Evolutionary conservation across 2,329 filamentous ascomycete genomes (phyloP).

Genomic region (Colletotrichum incanum): DNA sequence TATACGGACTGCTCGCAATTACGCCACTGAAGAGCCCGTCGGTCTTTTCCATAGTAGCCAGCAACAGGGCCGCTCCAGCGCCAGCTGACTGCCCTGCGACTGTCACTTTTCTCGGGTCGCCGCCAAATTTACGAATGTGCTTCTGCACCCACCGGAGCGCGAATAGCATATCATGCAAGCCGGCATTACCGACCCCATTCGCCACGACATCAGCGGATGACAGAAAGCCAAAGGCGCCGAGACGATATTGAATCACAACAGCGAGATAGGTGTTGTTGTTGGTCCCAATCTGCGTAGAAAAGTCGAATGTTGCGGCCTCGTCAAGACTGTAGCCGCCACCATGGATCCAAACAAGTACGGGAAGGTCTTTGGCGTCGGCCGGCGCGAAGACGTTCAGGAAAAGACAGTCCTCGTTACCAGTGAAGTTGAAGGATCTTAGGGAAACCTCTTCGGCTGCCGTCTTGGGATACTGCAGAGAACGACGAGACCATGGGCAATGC

Average conservation of each 20-base stretch:
- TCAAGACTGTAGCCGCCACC: constrained; percentile 42
- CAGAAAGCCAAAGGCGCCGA: constrained; percentile 40
- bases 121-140: constrained; percentile 44
- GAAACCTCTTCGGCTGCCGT: constrained; percentile 18
- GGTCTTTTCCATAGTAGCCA: constrained; percentile 10
- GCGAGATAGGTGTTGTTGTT: constrained; percentile 31
- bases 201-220: constrained; percentile 37
- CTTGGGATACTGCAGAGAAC: constrained; percentile 7
- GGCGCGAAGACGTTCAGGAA: constrained; percentile 3
- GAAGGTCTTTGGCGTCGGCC: constrained; percentile 26
- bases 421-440: constrained; percentile 11
- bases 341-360: constrained; percentile 43
- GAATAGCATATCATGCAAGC: constrained; percentile 40
- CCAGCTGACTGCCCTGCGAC: constrained; percentile 31
- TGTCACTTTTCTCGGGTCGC: constrained; percentile 31
- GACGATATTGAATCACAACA: constrained; percentile 36
- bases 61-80: constrained; percentile 8
- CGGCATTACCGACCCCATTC: constrained; percentile 42
- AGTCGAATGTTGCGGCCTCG: constrained; percentile 12
- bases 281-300: constrained; percentile 22
- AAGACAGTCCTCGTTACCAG: constrained; percentile 2
- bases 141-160: constrained; percentile 42
- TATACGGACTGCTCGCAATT: constrained; percentile 33
- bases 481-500: constrained; percentile 27
- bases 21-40: constrained; percentile 22